Percentiles rank a stretch among this genome's conserved stretches.
Evolutionary conservation across 768 basidiomycete species (phyloP).

Genomic region (Podaxis rugospora): DNA sequence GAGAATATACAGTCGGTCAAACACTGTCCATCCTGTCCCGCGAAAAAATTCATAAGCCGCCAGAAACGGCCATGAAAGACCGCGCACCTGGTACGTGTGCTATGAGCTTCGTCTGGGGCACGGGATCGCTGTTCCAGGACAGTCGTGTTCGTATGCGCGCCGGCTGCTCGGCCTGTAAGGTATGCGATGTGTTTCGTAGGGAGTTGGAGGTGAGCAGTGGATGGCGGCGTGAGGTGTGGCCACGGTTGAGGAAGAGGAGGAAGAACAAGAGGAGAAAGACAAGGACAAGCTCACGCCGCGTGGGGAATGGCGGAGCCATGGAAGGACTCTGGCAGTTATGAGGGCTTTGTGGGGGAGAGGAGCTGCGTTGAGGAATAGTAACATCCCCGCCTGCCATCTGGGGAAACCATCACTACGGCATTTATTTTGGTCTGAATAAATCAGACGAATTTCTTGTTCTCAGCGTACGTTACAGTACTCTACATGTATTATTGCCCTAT

Average conservation of each 20-base stretch:
- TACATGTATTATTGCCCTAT: constrained; percentile 31
- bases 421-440: background rate
- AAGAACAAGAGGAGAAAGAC: constrained; percentile 13
- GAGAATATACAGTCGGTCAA: constrained; percentile 76
- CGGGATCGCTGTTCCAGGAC: constrained; percentile 30
- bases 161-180: constrained; percentile 13
- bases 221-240: constrained; percentile 3
- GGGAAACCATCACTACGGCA: background rate
- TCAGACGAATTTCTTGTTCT: background rate
- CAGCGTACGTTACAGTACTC: background rate
- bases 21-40: constrained; percentile 82
- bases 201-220: constrained; percentile 2
- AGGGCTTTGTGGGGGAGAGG: constrained; percentile 9
- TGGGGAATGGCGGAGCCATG: constrained; percentile 13
- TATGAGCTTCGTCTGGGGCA: constrained; percentile 63
- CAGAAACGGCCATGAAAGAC: constrained; percentile 4
- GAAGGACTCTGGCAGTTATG: background rate
- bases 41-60: background rate
- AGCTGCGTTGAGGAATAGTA: background rate
- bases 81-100: constrained; percentile 70
- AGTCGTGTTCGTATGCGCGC: constrained; percentile 24
- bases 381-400: background rate
- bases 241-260: constrained; percentile 10
- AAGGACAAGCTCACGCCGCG: constrained; percentile 15
- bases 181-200: constrained; percentile 7